Evolutionary conservation across 345 rosid genomes (phyloP).

Genomic region (Cardiospermum halicacabum): DNA sequence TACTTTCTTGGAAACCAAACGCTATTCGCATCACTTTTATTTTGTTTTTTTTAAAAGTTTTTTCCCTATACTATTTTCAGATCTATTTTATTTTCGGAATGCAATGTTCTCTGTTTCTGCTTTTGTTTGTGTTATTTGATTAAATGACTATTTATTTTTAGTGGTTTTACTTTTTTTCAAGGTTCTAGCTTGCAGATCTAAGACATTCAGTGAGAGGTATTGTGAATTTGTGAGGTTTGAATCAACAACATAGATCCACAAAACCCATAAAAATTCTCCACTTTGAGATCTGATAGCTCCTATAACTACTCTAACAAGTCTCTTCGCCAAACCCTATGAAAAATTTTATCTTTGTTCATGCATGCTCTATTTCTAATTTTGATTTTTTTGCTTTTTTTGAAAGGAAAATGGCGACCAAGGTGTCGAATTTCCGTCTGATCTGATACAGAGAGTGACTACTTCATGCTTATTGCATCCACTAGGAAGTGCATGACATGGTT

Average conservation of each 20-base stretch:
- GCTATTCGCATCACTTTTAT: neutral
- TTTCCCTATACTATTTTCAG: slow-evolving; percentile 4
- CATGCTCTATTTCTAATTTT: neutral
- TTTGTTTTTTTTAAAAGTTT: neutral
- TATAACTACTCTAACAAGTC: slow-evolving; percentile 22
- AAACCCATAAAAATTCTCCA: slow-evolving; percentile 21
- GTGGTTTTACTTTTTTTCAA: slow-evolving; percentile 7
- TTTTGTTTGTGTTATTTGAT: neutral
- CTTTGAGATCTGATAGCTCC: slow-evolving; percentile 35
- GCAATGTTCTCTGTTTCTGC: neutral
- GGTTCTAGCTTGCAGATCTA: slow-evolving; percentile 45
- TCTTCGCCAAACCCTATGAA: neutral
- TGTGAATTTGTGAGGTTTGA: slow-evolving; percentile 24
- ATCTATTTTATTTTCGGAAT: slow-evolving; percentile 5
- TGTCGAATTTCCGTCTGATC: slow-evolving; percentile 73
- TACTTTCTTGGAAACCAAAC: slow-evolving; percentile 23
- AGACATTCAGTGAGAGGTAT: slow-evolving; percentile 27
- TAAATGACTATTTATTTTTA: neutral
- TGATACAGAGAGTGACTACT: slow-evolving; percentile 82
- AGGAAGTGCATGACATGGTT: slow-evolving; percentile 50
- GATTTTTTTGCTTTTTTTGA: neutral
- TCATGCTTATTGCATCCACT: slow-evolving; percentile 89
- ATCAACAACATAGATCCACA: slow-evolving; percentile 35
- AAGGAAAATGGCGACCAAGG: slow-evolving; percentile 56
- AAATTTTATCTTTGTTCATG: neutral